Evolutionary conservation across 2,329 filamentous ascomycete genomes (phyloP), one percentile per base, ranked within the genome.

Genomic region (Corinectria fuckeliana): DNA sequence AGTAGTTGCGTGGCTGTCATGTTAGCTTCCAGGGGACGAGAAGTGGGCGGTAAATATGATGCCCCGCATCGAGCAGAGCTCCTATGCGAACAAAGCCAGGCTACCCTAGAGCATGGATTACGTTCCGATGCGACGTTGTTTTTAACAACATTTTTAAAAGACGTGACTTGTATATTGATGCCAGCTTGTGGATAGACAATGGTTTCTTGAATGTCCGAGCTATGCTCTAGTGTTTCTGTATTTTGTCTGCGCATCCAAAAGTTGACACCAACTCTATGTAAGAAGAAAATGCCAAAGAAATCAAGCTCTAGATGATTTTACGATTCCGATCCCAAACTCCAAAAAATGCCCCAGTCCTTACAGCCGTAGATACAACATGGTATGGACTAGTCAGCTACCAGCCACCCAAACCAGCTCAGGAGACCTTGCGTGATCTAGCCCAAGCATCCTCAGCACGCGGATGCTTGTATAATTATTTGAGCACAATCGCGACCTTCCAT

Each of bases 61-160:
- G 56, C 56, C 56, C 56, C 56, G 56, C 56, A 58, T 54, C 38
- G 32, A 54, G 44, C 18, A 18, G 38, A 54, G 50, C 50, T 26
- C 28, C 41, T 13, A 52, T 39, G 20, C 16, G 10, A 25, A n/a
- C n/a, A n/a, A n/a, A n/a, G n/a, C n/a, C n/a, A n/a, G n/a, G n/a
- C 41, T 69, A 69, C 65, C 67, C 67, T 69, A 56, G 51, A 69
- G 45, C 56, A 8, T 38, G 2, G 1, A 7, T 2, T 6, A 13
- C 18, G 14, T 3, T n/a, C 1, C 30, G 60, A 56, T 64, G 50
- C 41, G 48, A 18, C 16, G 20, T 28, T 5, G 8, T 20, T 34
- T 18, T 21, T 20, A 21, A 36, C 9, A 5, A 50, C 5, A 28
- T 6, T 44, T 32, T n/a, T n/a, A n/a, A n/a, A n/a, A n/a, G n/a